These are phyloP conservation scores for Phytopythium boreale DNA, from an alignment of 352 stramenopile species.

Conservation along the genomic window DNA sequence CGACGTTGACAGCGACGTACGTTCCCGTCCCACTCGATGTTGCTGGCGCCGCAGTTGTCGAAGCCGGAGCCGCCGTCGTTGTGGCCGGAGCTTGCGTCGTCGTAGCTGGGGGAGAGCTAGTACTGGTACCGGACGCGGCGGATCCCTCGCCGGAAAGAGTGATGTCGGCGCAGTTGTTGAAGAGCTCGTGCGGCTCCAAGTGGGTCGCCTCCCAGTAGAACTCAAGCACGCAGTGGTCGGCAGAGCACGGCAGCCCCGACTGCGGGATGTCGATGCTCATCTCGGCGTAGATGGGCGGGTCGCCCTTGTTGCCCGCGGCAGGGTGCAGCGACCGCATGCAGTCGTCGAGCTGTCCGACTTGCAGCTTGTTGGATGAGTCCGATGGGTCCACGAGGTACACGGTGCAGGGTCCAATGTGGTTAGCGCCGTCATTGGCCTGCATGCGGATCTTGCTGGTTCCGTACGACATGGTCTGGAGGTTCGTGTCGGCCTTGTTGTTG, in stretches of 20 bases:
- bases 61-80: slow-evolving; percentile 3
- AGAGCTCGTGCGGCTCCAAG: slow-evolving; percentile 26
- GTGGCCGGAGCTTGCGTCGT: slow-evolving; percentile 2
- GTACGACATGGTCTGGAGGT: slow-evolving; percentile 23
- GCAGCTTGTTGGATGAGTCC: slow-evolving; percentile 23
- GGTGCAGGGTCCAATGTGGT: slow-evolving; percentile 38
- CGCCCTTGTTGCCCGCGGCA: slow-evolving; percentile 22
- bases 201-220: slow-evolving; percentile 30
- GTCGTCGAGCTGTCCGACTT: slow-evolving; percentile 31
- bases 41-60: slow-evolving; percentile 2
- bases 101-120: not conserved
- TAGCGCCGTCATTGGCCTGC: slow-evolving; percentile 37
- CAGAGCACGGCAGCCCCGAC: slow-evolving; percentile 19
- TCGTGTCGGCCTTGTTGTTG: slow-evolving; percentile 25
- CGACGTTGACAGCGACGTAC: slow-evolving; percentile 18
- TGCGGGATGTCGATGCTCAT: slow-evolving; percentile 31
- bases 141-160: slow-evolving; percentile 9
- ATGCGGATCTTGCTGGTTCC: slow-evolving; percentile 34
- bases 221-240: slow-evolving; percentile 28
- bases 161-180: slow-evolving; percentile 43
- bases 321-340: slow-evolving; percentile 41
- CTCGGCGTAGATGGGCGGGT: slow-evolving; percentile 25
- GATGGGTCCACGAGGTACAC: slow-evolving; percentile 31
- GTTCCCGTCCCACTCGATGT: not conserved
- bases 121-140: slow-evolving; percentile 7